Percentiles rank a stretch among this genome's conserved stretches.
Evolutionary conservation across 2,329 filamentous ascomycete genomes (phyloP).

Genomic region (Alternaria ventricosa): DNA sequence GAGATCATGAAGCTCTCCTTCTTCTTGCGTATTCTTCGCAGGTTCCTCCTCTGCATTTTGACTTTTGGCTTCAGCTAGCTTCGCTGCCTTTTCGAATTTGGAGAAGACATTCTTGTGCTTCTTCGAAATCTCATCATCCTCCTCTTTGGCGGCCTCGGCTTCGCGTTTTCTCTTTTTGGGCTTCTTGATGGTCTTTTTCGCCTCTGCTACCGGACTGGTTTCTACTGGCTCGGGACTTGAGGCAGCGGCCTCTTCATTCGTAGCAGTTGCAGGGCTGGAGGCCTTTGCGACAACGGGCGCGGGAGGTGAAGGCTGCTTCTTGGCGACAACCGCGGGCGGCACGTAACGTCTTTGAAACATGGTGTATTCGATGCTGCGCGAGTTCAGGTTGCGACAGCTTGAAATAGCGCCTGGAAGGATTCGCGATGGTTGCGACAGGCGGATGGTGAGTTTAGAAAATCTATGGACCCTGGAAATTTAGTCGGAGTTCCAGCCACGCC

Average conservation of each 20-base stretch:
- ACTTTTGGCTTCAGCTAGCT: constrained; percentile 32
- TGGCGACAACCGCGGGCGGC: constrained; percentile 39
- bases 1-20: constrained; percentile 69
- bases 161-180: constrained; percentile 46
- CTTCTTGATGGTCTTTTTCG: constrained; percentile 35
- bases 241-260: not conserved
- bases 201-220: constrained; percentile 6
- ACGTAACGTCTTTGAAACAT: constrained; percentile 53
- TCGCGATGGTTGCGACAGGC: constrained; percentile 4
- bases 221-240: constrained; percentile 10
- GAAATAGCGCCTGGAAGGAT: not conserved
- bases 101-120: constrained; percentile 51
- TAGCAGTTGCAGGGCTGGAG: constrained; percentile 1
- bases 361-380: not conserved
- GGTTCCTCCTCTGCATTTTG: constrained; percentile 21
- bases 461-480: constrained; percentile 33
- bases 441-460: constrained; percentile 17
- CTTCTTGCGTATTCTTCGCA: constrained; percentile 44
- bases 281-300: not conserved
- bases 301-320: constrained; percentile 8
- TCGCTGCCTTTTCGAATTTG: constrained; percentile 54
- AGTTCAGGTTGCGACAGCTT: not conserved
- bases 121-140: constrained; percentile 40
- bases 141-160: constrained; percentile 21
- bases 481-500: constrained; percentile 24